phyloP scores from a whole-genome alignment of 352 stramenopile genomes.

The Phytophthora tentaculata region DNA sequence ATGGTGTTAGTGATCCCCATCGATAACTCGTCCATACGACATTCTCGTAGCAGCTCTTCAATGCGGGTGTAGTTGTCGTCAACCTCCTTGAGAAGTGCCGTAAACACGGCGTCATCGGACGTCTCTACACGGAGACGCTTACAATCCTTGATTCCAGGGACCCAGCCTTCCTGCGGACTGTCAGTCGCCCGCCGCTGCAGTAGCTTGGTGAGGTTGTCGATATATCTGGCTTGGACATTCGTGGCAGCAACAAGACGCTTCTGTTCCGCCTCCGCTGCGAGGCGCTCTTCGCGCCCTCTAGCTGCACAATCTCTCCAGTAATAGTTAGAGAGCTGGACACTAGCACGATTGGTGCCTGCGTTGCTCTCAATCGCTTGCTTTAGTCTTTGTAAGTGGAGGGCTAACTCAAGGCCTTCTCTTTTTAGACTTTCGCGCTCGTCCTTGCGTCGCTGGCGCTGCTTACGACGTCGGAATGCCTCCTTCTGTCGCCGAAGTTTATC shows the following conservation, averaged over 20 bases:
- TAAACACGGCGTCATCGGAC: background rate
- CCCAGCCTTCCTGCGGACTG: background rate
- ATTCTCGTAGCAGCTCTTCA: constrained; percentile 7
- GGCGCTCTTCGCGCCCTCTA: background rate
- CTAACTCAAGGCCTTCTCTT: background rate
- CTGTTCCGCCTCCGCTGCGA: constrained; percentile 8
- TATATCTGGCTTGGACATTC: constrained; percentile 9
- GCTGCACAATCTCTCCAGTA: constrained; percentile 16
- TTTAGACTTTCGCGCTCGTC: background rate
- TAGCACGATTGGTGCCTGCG: background rate
- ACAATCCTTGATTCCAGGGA: background rate
- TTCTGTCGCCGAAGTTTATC: background rate
- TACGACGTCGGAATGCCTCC: background rate
- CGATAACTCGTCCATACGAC: constrained; percentile 4
- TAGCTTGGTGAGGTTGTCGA: constrained; percentile 4
- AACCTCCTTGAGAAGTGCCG: constrained; percentile 3
- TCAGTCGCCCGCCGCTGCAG: background rate
- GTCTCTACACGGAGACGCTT: background rate
- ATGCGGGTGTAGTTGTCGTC: constrained; percentile 11
- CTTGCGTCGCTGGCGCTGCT: constrained; percentile 5
- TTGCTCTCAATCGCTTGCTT: constrained; percentile 3
- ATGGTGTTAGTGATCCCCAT: constrained; percentile 1
- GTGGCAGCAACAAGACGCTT: background rate
- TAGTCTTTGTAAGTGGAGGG: background rate
- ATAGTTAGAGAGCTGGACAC: constrained; percentile 2